These are phyloP conservation scores for Ananas comosus DNA, from an alignment of 176 grass and related monocot species.

Conservation along the genomic window DNA sequence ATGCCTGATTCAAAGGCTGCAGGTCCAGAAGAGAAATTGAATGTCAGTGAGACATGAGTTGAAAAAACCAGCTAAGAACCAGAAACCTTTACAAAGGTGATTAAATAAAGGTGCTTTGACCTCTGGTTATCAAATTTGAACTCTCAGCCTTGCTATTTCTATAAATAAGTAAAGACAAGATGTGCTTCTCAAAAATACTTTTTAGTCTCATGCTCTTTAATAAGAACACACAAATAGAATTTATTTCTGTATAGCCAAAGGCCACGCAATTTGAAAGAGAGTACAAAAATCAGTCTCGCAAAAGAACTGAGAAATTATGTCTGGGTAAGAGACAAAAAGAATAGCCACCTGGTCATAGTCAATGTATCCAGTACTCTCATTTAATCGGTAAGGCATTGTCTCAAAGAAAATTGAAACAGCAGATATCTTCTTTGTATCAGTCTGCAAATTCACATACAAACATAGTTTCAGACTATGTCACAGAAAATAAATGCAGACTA, in stretches of 20 bases:
- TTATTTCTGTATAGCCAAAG: too few relatives aligned
- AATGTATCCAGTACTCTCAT: conserved; percentile 98
- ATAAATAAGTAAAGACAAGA: neutral
- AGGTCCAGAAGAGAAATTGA: neutral
- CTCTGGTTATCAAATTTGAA: neutral
- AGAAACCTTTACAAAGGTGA: neutral
- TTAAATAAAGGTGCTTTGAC: neutral
- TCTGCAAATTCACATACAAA: conserved; percentile 44
- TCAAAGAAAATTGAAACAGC: conserved; percentile 98
- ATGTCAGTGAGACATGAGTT: neutral
- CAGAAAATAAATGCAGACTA: conserved; percentile 2
- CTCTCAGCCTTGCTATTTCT: neutral
- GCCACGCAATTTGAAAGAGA: neutral
- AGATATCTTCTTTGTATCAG: conserved; percentile 99
- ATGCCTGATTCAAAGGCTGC: neutral
- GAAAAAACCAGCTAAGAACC: neutral
- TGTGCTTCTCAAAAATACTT: neutral
- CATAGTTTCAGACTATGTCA: conserved; percentile 9
- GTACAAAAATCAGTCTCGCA: neutral
- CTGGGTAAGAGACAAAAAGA: conserved; percentile 12
- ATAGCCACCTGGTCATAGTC: conserved; percentile 84
- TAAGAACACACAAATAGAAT: neutral
- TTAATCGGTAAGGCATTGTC: conserved; percentile 97
- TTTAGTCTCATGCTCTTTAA: neutral
- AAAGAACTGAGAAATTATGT: neutral